Percentiles rank a stretch among this genome's conserved stretches.
These are phyloP conservation scores for Aspergillus pseudonomiae DNA, from an alignment of 2,329 filamentous ascomycete genomes.

Conservation along the genomic window DNA sequence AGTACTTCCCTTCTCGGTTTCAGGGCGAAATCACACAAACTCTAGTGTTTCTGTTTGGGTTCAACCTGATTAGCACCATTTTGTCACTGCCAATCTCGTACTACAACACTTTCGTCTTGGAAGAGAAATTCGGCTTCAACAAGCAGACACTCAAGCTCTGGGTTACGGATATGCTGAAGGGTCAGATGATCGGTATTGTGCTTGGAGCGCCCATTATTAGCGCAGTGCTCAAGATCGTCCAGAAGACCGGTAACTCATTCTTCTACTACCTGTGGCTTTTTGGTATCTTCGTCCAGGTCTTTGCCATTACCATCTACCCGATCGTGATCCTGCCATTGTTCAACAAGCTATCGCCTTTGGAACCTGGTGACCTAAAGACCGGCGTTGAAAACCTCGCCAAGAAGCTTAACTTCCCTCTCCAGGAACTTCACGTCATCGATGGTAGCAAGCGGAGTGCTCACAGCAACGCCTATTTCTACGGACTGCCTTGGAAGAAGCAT, in stretches of 20 bases:
- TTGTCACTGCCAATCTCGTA: conserved; percentile 79
- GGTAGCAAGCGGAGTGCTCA: conserved; percentile 86
- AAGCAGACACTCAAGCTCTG: conserved; percentile 92
- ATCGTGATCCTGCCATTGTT: conserved; percentile 92
- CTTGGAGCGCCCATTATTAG: conserved; percentile 87
- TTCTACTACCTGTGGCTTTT: conserved; percentile 99
- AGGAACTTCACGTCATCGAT: conserved; percentile 92
- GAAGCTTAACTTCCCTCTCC: conserved; percentile 85
- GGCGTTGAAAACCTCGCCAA: conserved; percentile 82
- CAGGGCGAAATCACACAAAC: conserved; percentile 92
- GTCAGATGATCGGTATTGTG: conserved; percentile 76
- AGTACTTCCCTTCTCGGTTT: conserved; percentile 76
- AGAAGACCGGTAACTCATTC: conserved; percentile 90
- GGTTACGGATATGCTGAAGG: conserved; percentile 88
- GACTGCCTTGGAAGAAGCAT: conserved; percentile 99
- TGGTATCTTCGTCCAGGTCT: conserved; percentile 83
- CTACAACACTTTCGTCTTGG: conserved; percentile 93
- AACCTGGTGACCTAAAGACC: conserved; percentile 84
- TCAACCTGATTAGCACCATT: conserved; percentile 78
- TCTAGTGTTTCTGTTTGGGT: conserved; percentile 86
- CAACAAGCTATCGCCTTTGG: conserved; percentile 94
- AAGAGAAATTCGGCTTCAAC: conserved; percentile 98
- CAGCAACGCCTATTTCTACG: conserved; percentile 95
- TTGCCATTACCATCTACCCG: conserved; percentile 95
- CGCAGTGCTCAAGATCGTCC: conserved; percentile 89